Conservation (phyloP, 768 basidiomycete species). For the Auriculariales sp. region DNA sequence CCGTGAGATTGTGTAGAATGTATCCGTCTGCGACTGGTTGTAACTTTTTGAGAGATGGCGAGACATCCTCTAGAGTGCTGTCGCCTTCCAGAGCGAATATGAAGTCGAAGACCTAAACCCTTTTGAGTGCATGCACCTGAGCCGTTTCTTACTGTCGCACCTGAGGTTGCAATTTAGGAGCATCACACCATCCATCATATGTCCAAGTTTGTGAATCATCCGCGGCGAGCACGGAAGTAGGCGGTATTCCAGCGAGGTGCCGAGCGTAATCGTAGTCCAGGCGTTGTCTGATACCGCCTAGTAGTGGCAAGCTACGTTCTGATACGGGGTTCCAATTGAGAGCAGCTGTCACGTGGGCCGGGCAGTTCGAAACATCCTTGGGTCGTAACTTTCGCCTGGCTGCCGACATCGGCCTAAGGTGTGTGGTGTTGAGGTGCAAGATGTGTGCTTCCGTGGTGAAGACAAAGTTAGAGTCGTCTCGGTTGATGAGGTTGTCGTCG, state of each 20-base stretch:
- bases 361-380: constrained; percentile 59
- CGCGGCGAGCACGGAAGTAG: constrained; percentile 30
- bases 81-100: constrained; percentile 51
- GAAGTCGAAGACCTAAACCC: constrained; percentile 62
- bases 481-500: constrained; percentile 60
- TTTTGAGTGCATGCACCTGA: constrained; percentile 1
- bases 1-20: constrained; percentile 61
- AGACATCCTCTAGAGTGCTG: constrained; percentile 46
- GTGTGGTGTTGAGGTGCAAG: constrained; percentile 43
- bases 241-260: constrained; percentile 40
- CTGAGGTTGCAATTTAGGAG: constrained; percentile 50
- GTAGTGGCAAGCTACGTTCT: constrained; percentile 36
- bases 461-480: constrained; percentile 72
- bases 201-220: constrained; percentile 33
- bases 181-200: constrained; percentile 59
- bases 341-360: constrained; percentile 39
- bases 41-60: constrained; percentile 55
- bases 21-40: constrained; percentile 50
- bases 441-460: constrained; percentile 95
- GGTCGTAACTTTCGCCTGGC: constrained; percentile 45
- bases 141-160: constrained; percentile 31
- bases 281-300: constrained; percentile 55
- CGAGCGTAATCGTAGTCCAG: constrained; percentile 73
- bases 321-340: constrained; percentile 13
- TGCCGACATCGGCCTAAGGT: constrained; percentile 42